A percentile compares a stretch with the other conserved stretches of the same genome.
Conservation (phyloP, 352 stramenopile genomes). For the Pilasporangium apinafurcum region DNA sequence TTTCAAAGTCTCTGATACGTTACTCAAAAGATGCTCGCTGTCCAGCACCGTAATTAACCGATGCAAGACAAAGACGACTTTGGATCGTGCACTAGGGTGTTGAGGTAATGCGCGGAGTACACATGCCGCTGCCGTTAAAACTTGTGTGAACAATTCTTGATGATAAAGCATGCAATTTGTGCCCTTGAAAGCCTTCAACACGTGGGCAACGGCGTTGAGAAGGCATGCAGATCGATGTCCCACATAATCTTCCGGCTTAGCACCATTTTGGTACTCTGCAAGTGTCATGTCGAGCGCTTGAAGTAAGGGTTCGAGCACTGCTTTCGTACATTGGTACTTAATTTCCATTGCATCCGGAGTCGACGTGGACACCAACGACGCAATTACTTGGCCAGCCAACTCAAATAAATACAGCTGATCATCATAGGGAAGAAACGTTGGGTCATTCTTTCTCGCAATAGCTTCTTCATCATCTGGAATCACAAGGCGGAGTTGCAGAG, state of each 20-base stretch:
- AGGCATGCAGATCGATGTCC: slow-evolving; percentile 48
- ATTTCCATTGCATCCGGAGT: slow-evolving; percentile 35
- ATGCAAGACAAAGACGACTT: slow-evolving; percentile 79
- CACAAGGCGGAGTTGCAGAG: slow-evolving; percentile 57
- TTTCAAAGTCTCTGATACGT: slow-evolving; percentile 52
- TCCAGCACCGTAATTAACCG: slow-evolving; percentile 71
- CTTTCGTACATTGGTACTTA: slow-evolving; percentile 73
- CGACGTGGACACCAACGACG: slow-evolving; percentile 28
- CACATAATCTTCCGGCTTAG: slow-evolving; percentile 28
- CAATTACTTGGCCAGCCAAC: slow-evolving; percentile 76
- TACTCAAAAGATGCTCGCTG: slow-evolving; percentile 54
- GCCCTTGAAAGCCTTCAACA: slow-evolving; percentile 79
- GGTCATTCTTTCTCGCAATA: slow-evolving; percentile 25
- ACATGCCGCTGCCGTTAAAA: slow-evolving; percentile 52
- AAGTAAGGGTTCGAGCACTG: slow-evolving; percentile 66
- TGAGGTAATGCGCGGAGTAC: slow-evolving; percentile 47
- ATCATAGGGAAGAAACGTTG: slow-evolving; percentile 54
- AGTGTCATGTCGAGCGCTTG: slow-evolving; percentile 55
- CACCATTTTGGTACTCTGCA: slow-evolving; percentile 14
- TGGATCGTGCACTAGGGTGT: slow-evolving; percentile 54
- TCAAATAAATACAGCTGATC: slow-evolving; percentile 87
- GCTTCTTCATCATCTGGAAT: slow-evolving; percentile 36
- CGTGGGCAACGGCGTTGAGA: slow-evolving; percentile 74
- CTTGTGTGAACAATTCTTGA: slow-evolving; percentile 68
- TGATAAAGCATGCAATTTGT: slow-evolving; percentile 68